phyloP scores from a whole-genome alignment of 768 basidiomycete genomes.

The Rhizopogon sp. region DNA sequence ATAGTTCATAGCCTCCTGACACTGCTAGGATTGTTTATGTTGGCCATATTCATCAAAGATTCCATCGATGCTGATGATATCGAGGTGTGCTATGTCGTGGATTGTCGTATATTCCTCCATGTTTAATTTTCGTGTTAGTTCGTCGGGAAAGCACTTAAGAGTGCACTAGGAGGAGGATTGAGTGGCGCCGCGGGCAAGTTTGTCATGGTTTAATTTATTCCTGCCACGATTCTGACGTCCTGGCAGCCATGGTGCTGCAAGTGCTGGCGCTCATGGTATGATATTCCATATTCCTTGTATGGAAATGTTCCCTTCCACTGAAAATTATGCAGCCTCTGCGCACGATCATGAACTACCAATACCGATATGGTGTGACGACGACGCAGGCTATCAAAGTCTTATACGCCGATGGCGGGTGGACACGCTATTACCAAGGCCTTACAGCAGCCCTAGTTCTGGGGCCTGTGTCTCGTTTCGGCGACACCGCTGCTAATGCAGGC shows the following conservation, averaged over 20 bases:
- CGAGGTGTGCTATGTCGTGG: constrained; percentile 39
- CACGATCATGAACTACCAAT: constrained; percentile 97
- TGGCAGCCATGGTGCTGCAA: constrained; percentile 86
- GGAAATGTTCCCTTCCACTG: not conserved
- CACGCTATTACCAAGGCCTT: constrained; percentile 87
- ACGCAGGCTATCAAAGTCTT: constrained; percentile 61
- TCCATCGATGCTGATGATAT: constrained; percentile 66
- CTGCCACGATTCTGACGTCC: constrained; percentile 1
- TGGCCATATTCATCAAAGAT: constrained; percentile 59
- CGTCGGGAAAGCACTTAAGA: constrained; percentile 65
- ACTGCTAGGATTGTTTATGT: constrained; percentile 30
- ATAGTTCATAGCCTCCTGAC: constrained; percentile 29
- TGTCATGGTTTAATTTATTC: not conserved
- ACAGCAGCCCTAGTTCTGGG: constrained; percentile 83
- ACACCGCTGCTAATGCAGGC: constrained; percentile 92
- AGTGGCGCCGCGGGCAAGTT: constrained; percentile 77
- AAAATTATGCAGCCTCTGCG: constrained; percentile 61
- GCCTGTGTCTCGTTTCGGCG: constrained; percentile 82
- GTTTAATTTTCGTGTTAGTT: constrained; percentile 46
- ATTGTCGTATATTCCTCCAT: constrained; percentile 46
- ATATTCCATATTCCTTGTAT: not conserved
- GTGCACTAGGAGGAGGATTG: constrained; percentile 84
- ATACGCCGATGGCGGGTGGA: constrained; percentile 73
- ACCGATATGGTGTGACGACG: constrained; percentile 75
- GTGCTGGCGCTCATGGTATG: constrained; percentile 78